Evolutionary conservation across 106 monocot species (phyloP).

Genomic region (Allium fistulosum): DNA sequence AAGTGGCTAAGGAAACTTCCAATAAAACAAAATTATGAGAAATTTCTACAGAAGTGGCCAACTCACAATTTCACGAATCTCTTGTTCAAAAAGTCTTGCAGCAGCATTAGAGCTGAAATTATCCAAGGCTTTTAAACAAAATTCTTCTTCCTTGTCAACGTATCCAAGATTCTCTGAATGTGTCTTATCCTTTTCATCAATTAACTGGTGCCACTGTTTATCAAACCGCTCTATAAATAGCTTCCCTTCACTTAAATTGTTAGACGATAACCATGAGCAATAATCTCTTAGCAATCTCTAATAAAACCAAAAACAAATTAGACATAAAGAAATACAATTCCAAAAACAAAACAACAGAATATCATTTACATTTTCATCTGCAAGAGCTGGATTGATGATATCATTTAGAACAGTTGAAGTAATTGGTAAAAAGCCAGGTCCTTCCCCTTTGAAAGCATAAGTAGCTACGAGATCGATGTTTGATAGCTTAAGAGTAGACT

Average conservation of each 20-base stretch:
- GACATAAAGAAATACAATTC: not conserved
- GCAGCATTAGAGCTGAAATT: slow-evolving; percentile 74
- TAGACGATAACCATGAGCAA: slow-evolving; percentile 67
- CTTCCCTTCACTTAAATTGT: slow-evolving; percentile 39
- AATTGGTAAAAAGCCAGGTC: slow-evolving; percentile 24
- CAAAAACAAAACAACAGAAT: not conserved
- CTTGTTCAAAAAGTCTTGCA: slow-evolving; percentile 81
- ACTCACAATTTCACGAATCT: slow-evolving; percentile 91
- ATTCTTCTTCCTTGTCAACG: slow-evolving; percentile 21
- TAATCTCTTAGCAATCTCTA: slow-evolving; percentile 75
- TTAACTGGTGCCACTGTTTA: slow-evolving; percentile 23
- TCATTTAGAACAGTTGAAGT: slow-evolving; percentile 72
- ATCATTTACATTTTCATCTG: slow-evolving; percentile 48
- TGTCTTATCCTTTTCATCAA: slow-evolving; percentile 5
- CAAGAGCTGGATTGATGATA: slow-evolving; percentile 63
- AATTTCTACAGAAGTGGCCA: not conserved
- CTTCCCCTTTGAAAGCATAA: slow-evolving; percentile 75
- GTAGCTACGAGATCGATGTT: slow-evolving; percentile 74
- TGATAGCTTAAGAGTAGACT: slow-evolving; percentile 75
- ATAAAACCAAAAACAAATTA: slow-evolving; percentile 3
- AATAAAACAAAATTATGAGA: no score
- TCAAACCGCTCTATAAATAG: slow-evolving; percentile 39
- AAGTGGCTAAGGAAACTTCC: no score
- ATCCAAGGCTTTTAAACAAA: slow-evolving; percentile 44
- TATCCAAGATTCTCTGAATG: slow-evolving; percentile 19